These are phyloP conservation scores for Saccharomyces pastorianus DNA, from an alignment of 1,139 yeast genomes.

Conservation along the genomic window DNA sequence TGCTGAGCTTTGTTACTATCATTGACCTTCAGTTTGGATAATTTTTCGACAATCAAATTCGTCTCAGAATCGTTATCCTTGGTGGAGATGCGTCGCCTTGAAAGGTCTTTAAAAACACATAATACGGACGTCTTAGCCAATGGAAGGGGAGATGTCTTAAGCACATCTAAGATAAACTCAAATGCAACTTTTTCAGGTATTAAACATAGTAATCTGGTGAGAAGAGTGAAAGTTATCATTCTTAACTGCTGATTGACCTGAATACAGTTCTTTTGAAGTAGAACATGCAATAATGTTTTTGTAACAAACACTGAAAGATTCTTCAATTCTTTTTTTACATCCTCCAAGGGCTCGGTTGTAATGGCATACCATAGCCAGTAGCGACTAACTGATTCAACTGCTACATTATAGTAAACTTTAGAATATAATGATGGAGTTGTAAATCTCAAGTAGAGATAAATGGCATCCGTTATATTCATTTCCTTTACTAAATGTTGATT, in stretches of 20 bases:
- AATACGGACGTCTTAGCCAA: conserved; percentile 53
- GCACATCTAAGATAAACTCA: conserved; percentile 54
- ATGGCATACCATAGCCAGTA: conserved; percentile 41
- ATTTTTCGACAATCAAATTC: conserved; percentile 7
- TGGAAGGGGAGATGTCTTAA: conserved; percentile 58
- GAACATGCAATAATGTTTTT: conserved; percentile 38
- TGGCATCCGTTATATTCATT: conserved; percentile 24
- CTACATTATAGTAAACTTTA: conserved; percentile 20
- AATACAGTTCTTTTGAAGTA: conserved; percentile 35
- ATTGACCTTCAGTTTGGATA: conserved; percentile 12
- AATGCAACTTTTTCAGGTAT: conserved; percentile 51
- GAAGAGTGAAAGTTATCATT: conserved; percentile 38
- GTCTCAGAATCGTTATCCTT: not conserved
- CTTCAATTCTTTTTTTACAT: conserved; percentile 22
- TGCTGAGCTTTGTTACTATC: not conserved
- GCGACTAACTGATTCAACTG: conserved; percentile 36
- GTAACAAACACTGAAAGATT: conserved; percentile 31
- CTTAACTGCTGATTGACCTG: conserved; percentile 25
- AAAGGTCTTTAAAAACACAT: conserved; percentile 59
- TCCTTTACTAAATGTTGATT: conserved; percentile 12
- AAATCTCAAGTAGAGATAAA: conserved; percentile 31
- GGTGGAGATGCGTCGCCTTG: conserved; percentile 25
- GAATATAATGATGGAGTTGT: conserved; percentile 33
- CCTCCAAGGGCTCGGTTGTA: conserved; percentile 27
- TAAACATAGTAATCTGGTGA: conserved; percentile 49